Evolutionary conservation across 2,329 filamentous ascomycete species (phyloP), one percentile per base, ranked within the genome.

Genomic region (Verticillium isaacii): DNA sequence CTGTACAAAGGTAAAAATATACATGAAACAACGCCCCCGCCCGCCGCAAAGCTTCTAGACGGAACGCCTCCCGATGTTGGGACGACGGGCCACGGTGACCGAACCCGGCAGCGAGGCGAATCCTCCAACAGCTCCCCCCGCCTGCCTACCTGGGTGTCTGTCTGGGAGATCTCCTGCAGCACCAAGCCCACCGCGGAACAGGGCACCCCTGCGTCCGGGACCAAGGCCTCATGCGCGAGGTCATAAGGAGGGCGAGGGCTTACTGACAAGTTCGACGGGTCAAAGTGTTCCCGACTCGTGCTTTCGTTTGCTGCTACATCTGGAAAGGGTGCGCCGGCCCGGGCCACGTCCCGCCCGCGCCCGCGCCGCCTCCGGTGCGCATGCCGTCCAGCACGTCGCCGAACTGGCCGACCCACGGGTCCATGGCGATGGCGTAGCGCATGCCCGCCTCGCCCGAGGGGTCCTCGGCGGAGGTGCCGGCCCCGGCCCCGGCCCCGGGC

Each of bases 321-420:
- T 59, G 58, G 45, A 59, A 59, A 15, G 41, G 58, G 9, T 45
- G 58, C 58, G 34, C 45, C 17, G 39, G 39, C 3, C 58, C 45
- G 41, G 25, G 12, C 54, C 54, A 56, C 19, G 23, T 3, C 1
- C 19, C 19, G 50, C 50, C 23, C 5, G 9, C 50, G 23, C 23
- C 50, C 2, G 19, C 1, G 2, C 23, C 50, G 2, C 50, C 50
- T 29, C 50, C 50, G 19, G 50, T 23, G 23, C 73, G 74, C 29
- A 77, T 65, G 14, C 70, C 71, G 56, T 74, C 72, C 25, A 78
- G 74, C 61, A 73, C 70, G 57, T 74, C 72, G 9, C 68, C 74
- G 60, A 78, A 73, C 70, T 73, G 71, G 17, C 68, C 74, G 61
- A 78, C 73, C 72, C 77, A 79, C 15, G 75, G 73, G 61, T 80